A percentile compares a stretch with the other conserved stretches of the same genome.
Evolutionary conservation across 2,329 filamentous ascomycete species (phyloP).

Genomic region (Paecilomyces sp.): DNA sequence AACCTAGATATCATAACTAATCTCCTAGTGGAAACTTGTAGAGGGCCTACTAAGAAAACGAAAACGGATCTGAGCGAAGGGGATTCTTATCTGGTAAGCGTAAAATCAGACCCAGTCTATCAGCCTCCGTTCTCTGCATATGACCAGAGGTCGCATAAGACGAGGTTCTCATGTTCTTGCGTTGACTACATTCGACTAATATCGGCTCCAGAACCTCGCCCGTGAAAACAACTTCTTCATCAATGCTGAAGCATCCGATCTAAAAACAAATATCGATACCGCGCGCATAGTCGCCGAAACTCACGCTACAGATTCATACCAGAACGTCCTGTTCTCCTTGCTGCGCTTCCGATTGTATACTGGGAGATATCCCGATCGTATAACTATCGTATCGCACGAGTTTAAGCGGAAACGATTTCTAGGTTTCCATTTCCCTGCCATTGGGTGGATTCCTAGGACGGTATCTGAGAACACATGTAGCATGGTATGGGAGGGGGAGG

Average conservation of each 20-base stretch:
- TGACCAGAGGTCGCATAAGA: not conserved
- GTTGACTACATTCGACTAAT: not conserved
- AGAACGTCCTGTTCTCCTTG: conserved; percentile 75
- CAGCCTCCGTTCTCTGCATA: conserved; percentile 35
- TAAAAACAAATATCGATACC: conserved; percentile 6
- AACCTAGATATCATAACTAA: not conserved
- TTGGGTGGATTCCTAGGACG: conserved; percentile 40
- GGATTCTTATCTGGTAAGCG: conserved; percentile 50
- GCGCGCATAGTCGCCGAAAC: conserved; percentile 55
- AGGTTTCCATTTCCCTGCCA: conserved; percentile 56
- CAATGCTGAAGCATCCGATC: conserved; percentile 1
- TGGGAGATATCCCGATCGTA: conserved; percentile 45
- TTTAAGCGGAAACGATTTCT: conserved; percentile 62
- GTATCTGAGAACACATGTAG: conserved; percentile 5
- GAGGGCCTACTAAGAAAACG: conserved; percentile 56
- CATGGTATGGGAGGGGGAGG: not conserved
- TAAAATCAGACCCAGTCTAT: conserved; percentile 26
- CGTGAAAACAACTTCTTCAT: conserved; percentile 28
- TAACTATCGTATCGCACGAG: conserved; percentile 61
- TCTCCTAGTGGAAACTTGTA: conserved; percentile 20
- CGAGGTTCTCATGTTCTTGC: conserved; percentile 3
- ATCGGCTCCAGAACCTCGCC: conserved; percentile 23
- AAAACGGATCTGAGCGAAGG: conserved; percentile 53
- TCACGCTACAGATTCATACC: conserved; percentile 73
- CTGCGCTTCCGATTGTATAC: conserved; percentile 42